Evolutionary conservation across 2,329 filamentous ascomycete genomes (phyloP), one percentile per base, ranked within the genome.

Genomic region (Zalaria obscura): DNA sequence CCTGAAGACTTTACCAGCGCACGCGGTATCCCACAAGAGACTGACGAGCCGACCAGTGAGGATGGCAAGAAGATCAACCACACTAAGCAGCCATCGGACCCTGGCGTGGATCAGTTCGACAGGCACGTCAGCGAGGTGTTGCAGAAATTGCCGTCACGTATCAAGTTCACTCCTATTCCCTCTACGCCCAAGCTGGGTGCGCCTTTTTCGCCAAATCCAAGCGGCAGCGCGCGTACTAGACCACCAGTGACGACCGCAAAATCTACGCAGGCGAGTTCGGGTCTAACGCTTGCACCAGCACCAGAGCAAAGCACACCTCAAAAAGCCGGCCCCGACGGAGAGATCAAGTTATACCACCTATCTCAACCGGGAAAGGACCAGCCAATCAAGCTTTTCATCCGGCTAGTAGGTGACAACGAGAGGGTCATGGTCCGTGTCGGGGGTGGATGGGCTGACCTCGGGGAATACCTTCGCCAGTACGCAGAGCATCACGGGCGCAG

Each of bases 381-480:
- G 8, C 91, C 91, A 0, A 88, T 95, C 56, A 96, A 95, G 62
- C 75, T 98, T 4, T 93, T 93, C 54, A 88, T 98, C 40, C 82
- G 91, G 10, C 79, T 87, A 2, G 88, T 98, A 2, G 91, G 91
- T 39, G 87, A 94, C 58, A 85, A 84, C 10, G 87, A 96, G 60
- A 78, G 91, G 40, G 87, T 96, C 46, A 96, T 98, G 91, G 91
- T 98, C 5, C 83, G 91, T 31, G 89, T 98, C 8, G 91, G 91
- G 8, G 91, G 91, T 45, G 91, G 91, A n/a, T 98, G 91, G 91
- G 87, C 88, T 9, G 91, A 98, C 60, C 68, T 98, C 18, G 89
- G 83, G 32, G 91, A 96, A 60, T 98, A 95, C 55, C 70, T 98
- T 35, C 82, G 87, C 51, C 86, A 94, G 59, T 98, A 95, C 54